phyloP scores from a whole-genome alignment of 768 basidiomycete species.

The Tricholoma terreum region DNA sequence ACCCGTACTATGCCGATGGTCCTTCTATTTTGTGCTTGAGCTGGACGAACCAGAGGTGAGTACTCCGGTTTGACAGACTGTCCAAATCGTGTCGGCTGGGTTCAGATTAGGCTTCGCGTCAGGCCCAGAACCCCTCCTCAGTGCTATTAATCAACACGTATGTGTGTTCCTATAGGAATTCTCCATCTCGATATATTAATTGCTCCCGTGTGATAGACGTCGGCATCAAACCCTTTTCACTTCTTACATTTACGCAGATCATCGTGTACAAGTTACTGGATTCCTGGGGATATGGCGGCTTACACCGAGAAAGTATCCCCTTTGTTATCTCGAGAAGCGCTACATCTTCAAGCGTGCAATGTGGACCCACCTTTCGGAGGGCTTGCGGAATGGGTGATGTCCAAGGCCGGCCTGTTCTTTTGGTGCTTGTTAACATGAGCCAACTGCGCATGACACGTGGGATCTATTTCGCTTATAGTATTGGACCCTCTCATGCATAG shows the following conservation, averaged over 20 bases:
- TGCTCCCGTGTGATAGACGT: slow-evolving; percentile 10
- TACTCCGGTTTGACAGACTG: slow-evolving; percentile 82
- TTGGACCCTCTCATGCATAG: slow-evolving; percentile 34
- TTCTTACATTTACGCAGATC: slow-evolving; percentile 55
- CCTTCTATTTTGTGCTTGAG: slow-evolving; percentile 78
- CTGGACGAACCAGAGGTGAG: slow-evolving; percentile 57
- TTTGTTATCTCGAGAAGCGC: slow-evolving; percentile 64
- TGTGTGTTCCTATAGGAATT: slow-evolving; percentile 33
- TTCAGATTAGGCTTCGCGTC: too few relatives aligned
- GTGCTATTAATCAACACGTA: slow-evolving; percentile 66
- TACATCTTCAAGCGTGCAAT: slow-evolving; percentile 69
- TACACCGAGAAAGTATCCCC: too few relatives aligned
- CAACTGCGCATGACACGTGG: neutral
- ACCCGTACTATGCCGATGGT: slow-evolving; percentile 64
- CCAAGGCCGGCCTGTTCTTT: slow-evolving; percentile 92
- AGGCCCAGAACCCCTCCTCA: slow-evolving; percentile 59
- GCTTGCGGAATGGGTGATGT: slow-evolving; percentile 66
- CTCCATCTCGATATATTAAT: neutral
- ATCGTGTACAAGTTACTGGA: slow-evolving; percentile 52
- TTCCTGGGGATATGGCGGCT: slow-evolving; percentile 70
- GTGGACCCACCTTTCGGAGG: slow-evolving; percentile 68
- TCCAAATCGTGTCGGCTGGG: slow-evolving; percentile 75
- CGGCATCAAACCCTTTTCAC: slow-evolving; percentile 56
- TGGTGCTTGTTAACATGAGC: slow-evolving; percentile 49
- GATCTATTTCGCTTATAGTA: neutral